Evolutionary conservation across 2,329 filamentous ascomycete genomes (phyloP).

Genomic region (Metarhizium humberi): DNA sequence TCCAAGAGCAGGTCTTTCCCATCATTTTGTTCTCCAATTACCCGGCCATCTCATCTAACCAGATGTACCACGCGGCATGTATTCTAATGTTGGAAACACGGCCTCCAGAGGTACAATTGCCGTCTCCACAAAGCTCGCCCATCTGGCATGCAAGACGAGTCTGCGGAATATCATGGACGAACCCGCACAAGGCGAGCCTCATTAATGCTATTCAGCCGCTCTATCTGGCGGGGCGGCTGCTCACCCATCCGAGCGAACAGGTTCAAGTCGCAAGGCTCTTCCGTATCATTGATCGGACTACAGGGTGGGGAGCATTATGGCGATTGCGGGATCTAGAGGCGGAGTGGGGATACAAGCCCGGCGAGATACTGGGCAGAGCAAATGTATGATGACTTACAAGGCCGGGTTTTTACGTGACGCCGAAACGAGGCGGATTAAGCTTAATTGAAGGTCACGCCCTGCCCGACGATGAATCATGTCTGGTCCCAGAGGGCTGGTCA

Average conservation of each 20-base stretch:
- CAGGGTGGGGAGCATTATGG: conserved; percentile 40
- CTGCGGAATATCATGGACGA: conserved; percentile 41
- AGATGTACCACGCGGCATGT: conserved; percentile 41
- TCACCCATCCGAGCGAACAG: conserved; percentile 33
- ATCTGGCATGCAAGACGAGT: conserved; percentile 20
- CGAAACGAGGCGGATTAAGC: not conserved
- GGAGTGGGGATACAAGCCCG: conserved; percentile 21
- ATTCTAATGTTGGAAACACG: conserved; percentile 27
- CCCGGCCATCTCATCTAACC: conserved; percentile 42
- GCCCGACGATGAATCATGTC: not conserved
- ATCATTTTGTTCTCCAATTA: conserved; percentile 37
- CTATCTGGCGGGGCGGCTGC: conserved; percentile 37
- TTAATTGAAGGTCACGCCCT: not conserved
- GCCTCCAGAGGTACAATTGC: conserved; percentile 18
- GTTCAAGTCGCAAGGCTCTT: conserved; percentile 27
- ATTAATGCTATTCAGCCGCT: conserved; percentile 45
- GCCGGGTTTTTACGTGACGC: not conserved
- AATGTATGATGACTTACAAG: not conserved
- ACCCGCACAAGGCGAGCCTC: conserved; percentile 25
- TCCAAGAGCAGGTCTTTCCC: conserved; percentile 27
- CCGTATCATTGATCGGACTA: conserved; percentile 34
- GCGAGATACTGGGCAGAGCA: conserved; percentile 7
- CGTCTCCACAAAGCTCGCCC: conserved; percentile 13
- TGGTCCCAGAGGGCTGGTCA: too few relatives aligned
- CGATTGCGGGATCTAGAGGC: conserved; percentile 36